phyloP scores from a whole-genome alignment of 2,329 filamentous ascomycete species.

The Aureobasidium sp. region DNA sequence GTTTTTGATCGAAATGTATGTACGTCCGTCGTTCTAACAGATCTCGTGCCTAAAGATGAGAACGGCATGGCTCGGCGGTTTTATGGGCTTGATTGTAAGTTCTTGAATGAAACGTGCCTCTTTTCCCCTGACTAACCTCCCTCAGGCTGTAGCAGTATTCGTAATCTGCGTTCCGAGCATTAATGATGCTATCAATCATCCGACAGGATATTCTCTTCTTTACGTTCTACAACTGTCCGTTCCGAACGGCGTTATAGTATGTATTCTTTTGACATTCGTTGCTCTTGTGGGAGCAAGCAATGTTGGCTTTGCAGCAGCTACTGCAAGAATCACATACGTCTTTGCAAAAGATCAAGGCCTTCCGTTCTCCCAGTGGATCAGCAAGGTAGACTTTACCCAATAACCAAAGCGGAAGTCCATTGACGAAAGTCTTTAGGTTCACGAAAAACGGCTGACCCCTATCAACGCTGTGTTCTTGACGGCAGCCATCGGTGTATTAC shows the following conservation, averaged over 20 bases:
- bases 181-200: constrained; percentile 21
- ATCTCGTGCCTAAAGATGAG: too few species aligned
- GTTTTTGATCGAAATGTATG: neutral
- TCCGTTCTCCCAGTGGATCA: constrained; percentile 25
- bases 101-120: neutral
- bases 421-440: neutral
- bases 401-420: neutral
- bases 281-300: neutral
- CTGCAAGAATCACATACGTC: constrained; percentile 31
- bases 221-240: constrained; percentile 23
- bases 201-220: constrained; percentile 30
- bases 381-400: neutral
- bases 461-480: constrained; percentile 16
- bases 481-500: constrained; percentile 9
- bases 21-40: neutral
- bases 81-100: constrained; percentile 13
- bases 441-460: constrained; percentile 1
- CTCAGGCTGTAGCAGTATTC: constrained; percentile 19
- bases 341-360: constrained; percentile 38
- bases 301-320: neutral
- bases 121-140: neutral
- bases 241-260: neutral
- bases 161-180: constrained; percentile 23
- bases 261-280: neutral
- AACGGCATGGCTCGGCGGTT: constrained; percentile 23